Percentiles rank a stretch among this genome's conserved stretches.
These are phyloP conservation scores for Adansonia gregorii DNA, from an alignment of 441 rosid species.

Conservation along the genomic window DNA sequence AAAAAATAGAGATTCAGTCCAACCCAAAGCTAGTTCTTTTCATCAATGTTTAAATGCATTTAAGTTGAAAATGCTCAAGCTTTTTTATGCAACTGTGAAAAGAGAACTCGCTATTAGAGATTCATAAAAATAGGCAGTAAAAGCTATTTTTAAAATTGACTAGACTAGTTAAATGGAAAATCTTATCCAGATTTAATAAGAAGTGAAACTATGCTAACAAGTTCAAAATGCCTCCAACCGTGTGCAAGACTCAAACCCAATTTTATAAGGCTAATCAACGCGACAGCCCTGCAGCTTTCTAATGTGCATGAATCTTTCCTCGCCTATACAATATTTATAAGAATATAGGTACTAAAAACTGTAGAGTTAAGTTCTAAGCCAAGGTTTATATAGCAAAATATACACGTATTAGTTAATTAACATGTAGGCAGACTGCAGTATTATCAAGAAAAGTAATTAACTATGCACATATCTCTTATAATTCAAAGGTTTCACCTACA, in stretches of 20 bases:
- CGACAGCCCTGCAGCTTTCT: background rate
- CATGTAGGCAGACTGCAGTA: background rate
- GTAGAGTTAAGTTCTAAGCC: background rate
- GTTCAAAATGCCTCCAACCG: slow-evolving; percentile 2
- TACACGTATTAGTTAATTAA: background rate
- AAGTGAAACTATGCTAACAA: background rate
- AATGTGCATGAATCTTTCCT: background rate
- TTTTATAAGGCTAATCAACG: background rate
- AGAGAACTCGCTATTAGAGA: too few species aligned
- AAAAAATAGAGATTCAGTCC: too few species aligned
- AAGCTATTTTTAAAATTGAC: too few species aligned
- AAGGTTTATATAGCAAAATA: background rate
- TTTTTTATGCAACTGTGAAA: too few species aligned
- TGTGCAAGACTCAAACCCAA: background rate
- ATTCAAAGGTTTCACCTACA: background rate
- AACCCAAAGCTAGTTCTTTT: too few species aligned
- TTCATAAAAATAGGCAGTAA: too few species aligned
- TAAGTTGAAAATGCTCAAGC: too few species aligned
- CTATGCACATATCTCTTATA: background rate
- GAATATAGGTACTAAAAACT: background rate
- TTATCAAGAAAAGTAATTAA: background rate
- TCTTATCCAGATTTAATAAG: background rate
- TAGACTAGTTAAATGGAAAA: too few species aligned
- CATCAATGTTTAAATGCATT: too few species aligned
- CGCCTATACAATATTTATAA: background rate